phyloP scores from a whole-genome alignment of 176 grass and related monocot species.

The Bothriochloa decipiens region DNA sequence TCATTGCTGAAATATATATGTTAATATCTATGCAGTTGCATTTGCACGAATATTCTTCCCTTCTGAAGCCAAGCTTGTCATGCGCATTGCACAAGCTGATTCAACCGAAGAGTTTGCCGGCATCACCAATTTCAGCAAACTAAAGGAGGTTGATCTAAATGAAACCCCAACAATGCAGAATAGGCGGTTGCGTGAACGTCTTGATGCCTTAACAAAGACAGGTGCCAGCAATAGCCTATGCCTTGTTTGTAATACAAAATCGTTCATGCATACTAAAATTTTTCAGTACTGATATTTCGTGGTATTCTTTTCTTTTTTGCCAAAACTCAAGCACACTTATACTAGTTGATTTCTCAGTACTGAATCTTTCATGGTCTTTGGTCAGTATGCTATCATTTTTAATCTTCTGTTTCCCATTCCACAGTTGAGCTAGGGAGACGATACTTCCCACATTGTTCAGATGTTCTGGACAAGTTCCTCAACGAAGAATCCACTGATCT shows the following conservation, averaged over 20 bases:
- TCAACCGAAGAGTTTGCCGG: slow-evolving; percentile 77
- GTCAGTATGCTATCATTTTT: background rate
- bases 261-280: background rate
- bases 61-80: slow-evolving; percentile 84
- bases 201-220: slow-evolving; percentile 84
- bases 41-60: slow-evolving; percentile 98
- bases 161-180: slow-evolving; percentile 80
- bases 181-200: slow-evolving; percentile 70
- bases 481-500: slow-evolving; percentile 67
- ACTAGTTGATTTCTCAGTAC: background rate
- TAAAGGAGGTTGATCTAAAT: slow-evolving; percentile 83
- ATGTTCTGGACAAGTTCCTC: slow-evolving; percentile 89
- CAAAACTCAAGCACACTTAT: background rate
- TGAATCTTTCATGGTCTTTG: slow-evolving; percentile 6
- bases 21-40: slow-evolving; percentile 65
- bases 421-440: slow-evolving; percentile 80
- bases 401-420: slow-evolving; percentile 30
- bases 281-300: background rate
- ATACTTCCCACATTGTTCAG: slow-evolving; percentile 87
- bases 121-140: slow-evolving; percentile 57
- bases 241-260: slow-evolving; percentile 24
- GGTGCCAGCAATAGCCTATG: slow-evolving; percentile 34
- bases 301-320: background rate
- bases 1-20: background rate
- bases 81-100: slow-evolving; percentile 93